Evolutionary conservation across 768 basidiomycete species (phyloP).

Genomic region (Daedaleopsis sinensis): DNA sequence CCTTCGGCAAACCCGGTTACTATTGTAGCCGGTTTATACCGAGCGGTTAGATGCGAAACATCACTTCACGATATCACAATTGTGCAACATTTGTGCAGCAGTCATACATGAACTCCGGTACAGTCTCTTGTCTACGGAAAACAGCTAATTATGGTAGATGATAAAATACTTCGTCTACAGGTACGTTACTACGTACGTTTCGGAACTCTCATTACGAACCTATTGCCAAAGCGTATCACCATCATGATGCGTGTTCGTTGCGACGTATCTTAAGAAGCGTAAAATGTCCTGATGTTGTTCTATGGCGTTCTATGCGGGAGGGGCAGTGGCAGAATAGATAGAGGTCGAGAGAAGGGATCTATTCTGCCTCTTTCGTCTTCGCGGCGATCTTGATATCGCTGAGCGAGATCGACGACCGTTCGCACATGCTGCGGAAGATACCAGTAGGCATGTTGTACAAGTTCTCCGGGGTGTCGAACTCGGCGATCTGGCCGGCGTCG

Average conservation of each 20-base stretch:
- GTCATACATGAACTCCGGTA: no score
- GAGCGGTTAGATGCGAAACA: no score
- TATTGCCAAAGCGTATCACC: no score
- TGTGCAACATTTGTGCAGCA: no score
- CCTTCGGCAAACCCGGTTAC: no score
- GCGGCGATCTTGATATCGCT: slow-evolving; percentile 61
- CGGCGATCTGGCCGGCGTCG: slow-evolving; percentile 79
- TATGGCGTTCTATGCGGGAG: neutral
- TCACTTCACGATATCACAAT: no score
- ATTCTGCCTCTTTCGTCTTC: slow-evolving; percentile 24
- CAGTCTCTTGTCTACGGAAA: neutral
- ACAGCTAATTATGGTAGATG: neutral
- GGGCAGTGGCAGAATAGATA: neutral
- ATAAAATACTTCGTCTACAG: neutral
- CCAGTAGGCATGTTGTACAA: slow-evolving; percentile 61
- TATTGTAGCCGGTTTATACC: no score
- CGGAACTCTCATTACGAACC: no score
- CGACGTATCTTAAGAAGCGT: neutral
- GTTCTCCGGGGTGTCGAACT: slow-evolving; percentile 79
- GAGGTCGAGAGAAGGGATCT: neutral
- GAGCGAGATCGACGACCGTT: slow-evolving; percentile 73
- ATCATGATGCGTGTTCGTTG: neutral
- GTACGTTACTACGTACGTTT: neutral
- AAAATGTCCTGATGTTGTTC: neutral
- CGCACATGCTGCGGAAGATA: slow-evolving; percentile 87